Percentiles rank a stretch among this genome's conserved stretches.
These are phyloP conservation scores for Boletus rubescentipes DNA, from an alignment of 768 basidiomycete species.

Conservation along the genomic window DNA sequence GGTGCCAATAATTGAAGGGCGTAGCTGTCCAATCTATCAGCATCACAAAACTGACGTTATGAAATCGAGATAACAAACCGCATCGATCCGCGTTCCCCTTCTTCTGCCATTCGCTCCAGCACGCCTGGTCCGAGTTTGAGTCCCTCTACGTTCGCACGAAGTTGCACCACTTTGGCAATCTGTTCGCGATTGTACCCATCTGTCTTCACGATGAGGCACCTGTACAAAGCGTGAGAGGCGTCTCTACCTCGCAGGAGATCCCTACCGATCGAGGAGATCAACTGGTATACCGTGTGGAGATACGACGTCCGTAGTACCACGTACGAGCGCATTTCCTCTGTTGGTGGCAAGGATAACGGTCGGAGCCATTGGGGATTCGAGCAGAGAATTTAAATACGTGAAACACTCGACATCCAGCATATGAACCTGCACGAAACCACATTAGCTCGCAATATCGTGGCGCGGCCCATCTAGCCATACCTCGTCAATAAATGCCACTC, in stretches of 20 bases:
- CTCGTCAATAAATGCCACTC: slow-evolving; percentile 98
- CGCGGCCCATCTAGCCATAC: slow-evolving; percentile 26
- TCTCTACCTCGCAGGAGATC: slow-evolving; percentile 1
- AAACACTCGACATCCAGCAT: slow-evolving; percentile 67
- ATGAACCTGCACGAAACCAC: no score
- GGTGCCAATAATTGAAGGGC: slow-evolving; percentile 90
- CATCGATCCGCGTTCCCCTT: slow-evolving; percentile 81
- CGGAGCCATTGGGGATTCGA: slow-evolving; percentile 96
- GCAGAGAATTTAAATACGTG: slow-evolving; percentile 93
- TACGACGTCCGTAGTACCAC: slow-evolving; percentile 90
- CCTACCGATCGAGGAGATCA: slow-evolving; percentile 88
- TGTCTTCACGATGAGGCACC: slow-evolving; percentile 95
- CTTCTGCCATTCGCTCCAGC: slow-evolving; percentile 73
- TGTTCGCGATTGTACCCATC: slow-evolving; percentile 80
- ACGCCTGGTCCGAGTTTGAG: slow-evolving; percentile 74
- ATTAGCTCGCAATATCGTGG: no score
- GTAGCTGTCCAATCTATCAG: slow-evolving; percentile 51
- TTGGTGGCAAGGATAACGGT: slow-evolving; percentile 98
- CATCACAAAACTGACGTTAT: slow-evolving; percentile 7
- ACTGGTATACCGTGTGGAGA: slow-evolving; percentile 93
- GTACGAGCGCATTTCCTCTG: slow-evolving; percentile 86
- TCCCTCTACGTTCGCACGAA: slow-evolving; percentile 86
- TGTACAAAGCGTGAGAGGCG: slow-evolving; percentile 29
- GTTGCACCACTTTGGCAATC: slow-evolving; percentile 80
- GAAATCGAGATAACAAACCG: slow-evolving; percentile 46